Base-by-base conservation (phyloP, 2,329 filamentous ascomycete species). In the Diaporthe helianthi region DNA sequence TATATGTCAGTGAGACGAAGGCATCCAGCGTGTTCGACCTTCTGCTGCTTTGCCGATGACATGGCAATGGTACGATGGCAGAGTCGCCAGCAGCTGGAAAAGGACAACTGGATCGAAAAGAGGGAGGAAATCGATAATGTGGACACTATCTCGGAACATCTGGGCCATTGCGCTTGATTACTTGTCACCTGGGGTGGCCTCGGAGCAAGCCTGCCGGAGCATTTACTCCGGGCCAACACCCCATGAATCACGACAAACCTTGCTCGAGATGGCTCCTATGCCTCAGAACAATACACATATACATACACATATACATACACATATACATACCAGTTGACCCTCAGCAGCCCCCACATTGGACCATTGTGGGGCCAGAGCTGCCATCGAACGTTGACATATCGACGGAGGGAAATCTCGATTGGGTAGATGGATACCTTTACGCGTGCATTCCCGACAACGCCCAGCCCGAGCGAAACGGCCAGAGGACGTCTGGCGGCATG, bases 211-310 rank as follows among this genome's bases (percentile, higher is more conserved):
- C 29, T 63, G 44, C 29, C 58, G 58, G 58, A 63, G 58, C 58
- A 49, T 63, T 63, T 63, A 22, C 58, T 63, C 58, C 58, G 58
- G 26, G 44, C 58, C 19, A 63, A 19, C 19, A 24, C 29, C 31
- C 26, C 58, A 49, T 63, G 44, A 63, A 63, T 63, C 58, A 63
- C 58, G 58, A 19, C 29, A 63, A 63, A 36, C 58, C 44, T 49
- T 49, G 44, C 58, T 19, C 22, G 29, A 15, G 44, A 63, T 63
- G 44, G 44, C 19, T 49, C 29, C 58, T 44, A 47, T 15, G 13
- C 1, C n/a, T n/a, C n/a, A n/a, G n/a, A n/a, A n/a, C n/a, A n/a
- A n/a, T n/a, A n/a, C n/a, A n/a, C n/a, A n/a, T n/a, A n/a, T n/a
- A n/a, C n/a, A n/a, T n/a, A n/a, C n/a, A n/a, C n/a, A n/a, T n/a